Evolutionary conservation across 2,329 filamentous ascomycete genomes (phyloP), one percentile per base, ranked within the genome.

Genomic region (Peltaster fructicola): DNA sequence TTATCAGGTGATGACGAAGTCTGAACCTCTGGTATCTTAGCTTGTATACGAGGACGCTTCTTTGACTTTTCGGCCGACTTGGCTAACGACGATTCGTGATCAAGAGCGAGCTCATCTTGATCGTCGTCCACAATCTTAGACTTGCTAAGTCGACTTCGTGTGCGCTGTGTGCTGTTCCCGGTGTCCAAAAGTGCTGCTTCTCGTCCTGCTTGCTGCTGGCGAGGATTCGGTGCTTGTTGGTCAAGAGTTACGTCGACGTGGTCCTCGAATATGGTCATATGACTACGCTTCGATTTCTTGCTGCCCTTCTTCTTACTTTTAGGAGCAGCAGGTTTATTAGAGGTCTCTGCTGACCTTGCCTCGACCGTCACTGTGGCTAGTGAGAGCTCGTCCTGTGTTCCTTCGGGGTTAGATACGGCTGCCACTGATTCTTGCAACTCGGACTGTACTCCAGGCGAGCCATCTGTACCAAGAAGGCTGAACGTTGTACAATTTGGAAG

Each of bases 181-280:
- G 35, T 12, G 14, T 39, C 34, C 14, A 25, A 8, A 13, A 24
- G n/a, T 11, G 33, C 34, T 7, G 33, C 30, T 24, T 39, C 31
- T n/a, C 45, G 34, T 7, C 26, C 34, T n/a, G 40, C 42, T 28
- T 48, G 45, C 28, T 47, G 44, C 22, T 49, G 44, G 25, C 38
- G 41, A 7, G 48, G 36, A 19, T 21, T 45, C n/a, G 37, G 41
- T 4, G 27, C 28, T 13, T 26, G 34, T 19, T 37, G 34, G 8
- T 34, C 29, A 20, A 24, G 29, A n/a, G 11, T 15, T 13, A 38
- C 29, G 9, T 37, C 36, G 8, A 46, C 31, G 22, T 45, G 43
- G 17, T 50, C 47, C 29, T 50, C 47, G 22, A 42, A 49, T 22
- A 49, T 47, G 6, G 47, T 49, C 0, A 45, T 49, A 13, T 44